Evolutionary conservation across 768 basidiomycete genomes (phyloP), one percentile per base, ranked within the genome.

Genomic region (Phylloporus arenicola): DNA sequence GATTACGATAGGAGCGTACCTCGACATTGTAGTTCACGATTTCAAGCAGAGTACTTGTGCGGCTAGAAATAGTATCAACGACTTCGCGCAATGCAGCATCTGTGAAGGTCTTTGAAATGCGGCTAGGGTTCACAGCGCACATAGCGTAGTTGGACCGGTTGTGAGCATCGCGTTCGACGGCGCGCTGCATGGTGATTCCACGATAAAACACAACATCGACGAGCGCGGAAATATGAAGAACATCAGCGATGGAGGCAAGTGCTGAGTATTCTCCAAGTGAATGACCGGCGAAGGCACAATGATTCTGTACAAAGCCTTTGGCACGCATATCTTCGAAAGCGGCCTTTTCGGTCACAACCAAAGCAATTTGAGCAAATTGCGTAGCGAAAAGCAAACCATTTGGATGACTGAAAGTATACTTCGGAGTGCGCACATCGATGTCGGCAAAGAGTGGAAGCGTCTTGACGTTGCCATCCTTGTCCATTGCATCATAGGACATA

Each of bases 151-250:
- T 92, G 22, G 92, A 95, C 33, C 96, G 82, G 62, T 94, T 94
- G 50, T 88, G 75, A 2, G 86, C 76, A 64, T 99, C 96, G 29
- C 96, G 91, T 70, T 96, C 92, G 51, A 99, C 96, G 24, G 96
- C 96, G 20, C 96, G 92, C 64, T 98, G 96, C 96, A 98, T 99
- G 31, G 96, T 99, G 64, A 99, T 94, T 60, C 96, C 96, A 67
- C 96, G 92, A 70, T 97, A 99, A 79, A 99, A 99, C 24, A 99
- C 95, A 62, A 99, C 91, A 58, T 99, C 96, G 62, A 94, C 92
- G 43, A 98, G 83, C 2, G 92, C 83, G 17, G 95, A 92, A 59
- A 98, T 92, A 42, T 92, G 89, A 31, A 98, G 82, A 47, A 97
- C 91, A 67, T 95, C 94, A 22, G 95, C 95, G 59, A 99, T 96